A percentile compares a stretch with the other conserved stretches of the same genome.
These are phyloP conservation scores for Pseudocercospora fuligena DNA, from an alignment of 2,329 filamentous ascomycete genomes.

Conservation along the genomic window DNA sequence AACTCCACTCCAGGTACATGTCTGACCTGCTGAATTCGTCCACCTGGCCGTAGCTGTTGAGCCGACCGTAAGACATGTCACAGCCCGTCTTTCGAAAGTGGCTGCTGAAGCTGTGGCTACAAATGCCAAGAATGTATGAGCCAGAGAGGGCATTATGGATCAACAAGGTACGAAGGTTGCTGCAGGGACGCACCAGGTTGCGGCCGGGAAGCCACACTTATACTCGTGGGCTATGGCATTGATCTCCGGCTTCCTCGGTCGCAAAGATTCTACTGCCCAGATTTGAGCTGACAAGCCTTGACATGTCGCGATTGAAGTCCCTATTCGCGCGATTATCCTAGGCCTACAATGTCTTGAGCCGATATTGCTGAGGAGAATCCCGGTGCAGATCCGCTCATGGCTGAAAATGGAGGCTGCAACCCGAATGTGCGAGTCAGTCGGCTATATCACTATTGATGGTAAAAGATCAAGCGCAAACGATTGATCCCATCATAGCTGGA, in stretches of 20 bases:
- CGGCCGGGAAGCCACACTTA: not conserved
- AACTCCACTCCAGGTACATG: conserved; percentile 50
- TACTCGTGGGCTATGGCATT: not conserved
- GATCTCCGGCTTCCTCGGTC: not conserved
- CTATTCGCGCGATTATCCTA: not conserved
- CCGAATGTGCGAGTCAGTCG: not conserved
- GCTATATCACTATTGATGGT: not conserved
- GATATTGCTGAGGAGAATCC: not conserved
- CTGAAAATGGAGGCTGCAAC: not conserved
- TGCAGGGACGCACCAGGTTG: not conserved
- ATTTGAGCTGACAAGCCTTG: not conserved
- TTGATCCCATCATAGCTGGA: too few relatives aligned
- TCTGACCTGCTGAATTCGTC: conserved; percentile 51
- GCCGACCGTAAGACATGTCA: conserved; percentile 47
- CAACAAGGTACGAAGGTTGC: not conserved
- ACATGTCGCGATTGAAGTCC: not conserved
- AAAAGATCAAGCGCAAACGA: not conserved
- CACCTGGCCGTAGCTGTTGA: conserved; percentile 52
- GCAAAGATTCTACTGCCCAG: too few relatives aligned
- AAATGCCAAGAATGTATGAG: not conserved
- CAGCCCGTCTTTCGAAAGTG: conserved; percentile 16
- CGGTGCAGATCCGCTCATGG: not conserved
- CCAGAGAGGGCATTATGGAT: not conserved
- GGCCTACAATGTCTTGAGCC: not conserved
- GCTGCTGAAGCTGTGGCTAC: conserved; percentile 8